phyloP scores from a whole-genome alignment of 768 basidiomycete species.

The Trichaptum fuscoviolaceum region DNA sequence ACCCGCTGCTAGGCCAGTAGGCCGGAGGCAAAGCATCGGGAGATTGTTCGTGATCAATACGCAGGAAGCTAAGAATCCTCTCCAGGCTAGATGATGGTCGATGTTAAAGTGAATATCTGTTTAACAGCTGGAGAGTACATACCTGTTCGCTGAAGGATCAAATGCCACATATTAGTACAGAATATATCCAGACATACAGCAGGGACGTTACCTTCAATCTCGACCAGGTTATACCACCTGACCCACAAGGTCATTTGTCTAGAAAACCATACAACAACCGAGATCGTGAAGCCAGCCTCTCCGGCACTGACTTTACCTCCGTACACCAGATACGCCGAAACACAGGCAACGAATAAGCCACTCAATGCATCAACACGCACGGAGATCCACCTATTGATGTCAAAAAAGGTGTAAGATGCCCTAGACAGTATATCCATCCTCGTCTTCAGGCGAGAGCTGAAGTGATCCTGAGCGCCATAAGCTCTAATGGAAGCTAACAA shows the following conservation, averaged over 20 bases:
- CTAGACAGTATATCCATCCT: slow-evolving; percentile 28
- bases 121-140: neutral
- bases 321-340: slow-evolving; percentile 10
- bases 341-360: slow-evolving; percentile 28
- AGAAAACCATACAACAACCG: slow-evolving; percentile 12
- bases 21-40: slow-evolving; percentile 31
- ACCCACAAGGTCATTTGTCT: slow-evolving; percentile 15
- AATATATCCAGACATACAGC: neutral
- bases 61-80: slow-evolving; percentile 33
- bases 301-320: slow-evolving; percentile 5
- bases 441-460: slow-evolving; percentile 19
- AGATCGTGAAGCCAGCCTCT: slow-evolving; percentile 12
- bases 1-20: slow-evolving; percentile 36
- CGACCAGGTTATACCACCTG: slow-evolving; percentile 15
- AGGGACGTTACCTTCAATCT: slow-evolving; percentile 9
- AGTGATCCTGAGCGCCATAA: slow-evolving; percentile 30
- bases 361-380: slow-evolving; percentile 36
- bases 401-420: slow-evolving; percentile 22
- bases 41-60: slow-evolving; percentile 33
- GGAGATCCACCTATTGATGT: slow-evolving; percentile 18
- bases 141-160: neutral
- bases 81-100: slow-evolving; percentile 13
- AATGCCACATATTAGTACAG: neutral
- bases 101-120: too few relatives aligned
- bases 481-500: slow-evolving; percentile 30